Evolutionary conservation across 441 rosid species (phyloP).

Genomic region (Manihot esculenta): DNA sequence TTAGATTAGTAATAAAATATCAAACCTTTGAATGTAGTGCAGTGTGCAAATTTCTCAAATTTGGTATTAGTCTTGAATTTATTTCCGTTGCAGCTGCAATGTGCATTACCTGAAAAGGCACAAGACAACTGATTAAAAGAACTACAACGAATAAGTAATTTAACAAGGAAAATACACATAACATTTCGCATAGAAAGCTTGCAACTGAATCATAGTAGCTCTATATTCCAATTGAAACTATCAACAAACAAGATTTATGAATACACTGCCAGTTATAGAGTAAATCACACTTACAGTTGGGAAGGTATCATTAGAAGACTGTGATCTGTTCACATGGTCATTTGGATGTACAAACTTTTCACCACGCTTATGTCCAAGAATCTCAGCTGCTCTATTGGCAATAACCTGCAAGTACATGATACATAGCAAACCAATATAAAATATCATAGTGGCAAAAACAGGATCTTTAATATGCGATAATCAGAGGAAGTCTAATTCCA

Average conservation of each 20-base stretch:
- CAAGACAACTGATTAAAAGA: conserved; percentile 14
- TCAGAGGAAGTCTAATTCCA: conserved; percentile 4
- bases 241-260: neutral
- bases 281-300: conserved; percentile 62
- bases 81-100: conserved; percentile 89
- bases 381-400: conserved; percentile 97
- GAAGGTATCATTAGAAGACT: conserved; percentile 93
- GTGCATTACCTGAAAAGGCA: conserved; percentile 76
- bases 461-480: neutral
- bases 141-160: conserved; percentile 1
- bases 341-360: conserved; percentile 90
- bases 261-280: neutral
- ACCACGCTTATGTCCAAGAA: conserved; percentile 88
- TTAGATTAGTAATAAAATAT: conserved; percentile 8
- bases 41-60: conserved; percentile 59
- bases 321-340: conserved; percentile 95
- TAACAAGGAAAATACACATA: conserved; percentile 2
- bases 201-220: neutral
- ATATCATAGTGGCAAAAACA: neutral
- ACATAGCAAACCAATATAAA: neutral
- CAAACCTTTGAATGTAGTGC: conserved; percentile 75
- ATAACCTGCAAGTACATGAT: conserved; percentile 55
- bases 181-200: neutral
- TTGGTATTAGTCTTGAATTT: conserved; percentile 80
- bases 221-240: neutral